A percentile compares a stretch with the other conserved stretches of the same genome.
phyloP scores from a whole-genome alignment of 2,329 filamentous ascomycete species.

The Beauveria rudraprayagi region DNA sequence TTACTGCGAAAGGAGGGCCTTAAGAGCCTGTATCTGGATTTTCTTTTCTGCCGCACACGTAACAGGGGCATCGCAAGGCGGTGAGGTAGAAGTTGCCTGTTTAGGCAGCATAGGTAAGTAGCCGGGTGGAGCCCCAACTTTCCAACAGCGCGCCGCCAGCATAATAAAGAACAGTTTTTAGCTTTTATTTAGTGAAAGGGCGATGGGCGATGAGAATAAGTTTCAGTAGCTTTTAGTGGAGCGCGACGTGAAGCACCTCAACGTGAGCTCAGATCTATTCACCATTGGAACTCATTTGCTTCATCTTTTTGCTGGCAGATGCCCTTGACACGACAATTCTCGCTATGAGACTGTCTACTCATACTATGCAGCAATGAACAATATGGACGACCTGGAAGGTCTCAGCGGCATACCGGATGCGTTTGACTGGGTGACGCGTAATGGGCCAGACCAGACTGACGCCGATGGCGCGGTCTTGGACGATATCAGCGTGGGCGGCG shows the following conservation, averaged over 20 bases:
- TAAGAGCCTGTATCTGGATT: neutral
- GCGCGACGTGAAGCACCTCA: conserved; percentile 1
- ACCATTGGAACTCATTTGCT: neutral
- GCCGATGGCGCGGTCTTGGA: neutral
- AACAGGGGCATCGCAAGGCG: neutral
- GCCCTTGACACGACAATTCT: neutral
- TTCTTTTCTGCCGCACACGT: conserved; percentile 1
- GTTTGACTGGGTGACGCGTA: neutral
- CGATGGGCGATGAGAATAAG: neutral
- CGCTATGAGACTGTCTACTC: neutral
- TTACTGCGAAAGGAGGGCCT: neutral
- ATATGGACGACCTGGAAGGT: neutral
- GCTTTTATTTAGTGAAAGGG: too few species aligned
- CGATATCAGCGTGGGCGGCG: neutral
- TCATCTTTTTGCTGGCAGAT: neutral
- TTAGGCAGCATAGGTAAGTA: too few species aligned
- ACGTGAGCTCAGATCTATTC: neutral
- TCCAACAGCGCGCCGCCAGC: too few species aligned
- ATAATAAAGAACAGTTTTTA: too few species aligned
- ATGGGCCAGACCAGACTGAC: neutral
- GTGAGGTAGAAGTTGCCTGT: neutral
- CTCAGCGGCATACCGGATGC: neutral
- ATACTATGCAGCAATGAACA: conserved; percentile 2
- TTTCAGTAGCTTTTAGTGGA: neutral
- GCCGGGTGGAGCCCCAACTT: too few species aligned